Percentiles rank a stretch among this genome's conserved stretches.
These are phyloP conservation scores for Dunaliella primolecta DNA, from an alignment of 139 green algal species.

Conservation along the genomic window DNA sequence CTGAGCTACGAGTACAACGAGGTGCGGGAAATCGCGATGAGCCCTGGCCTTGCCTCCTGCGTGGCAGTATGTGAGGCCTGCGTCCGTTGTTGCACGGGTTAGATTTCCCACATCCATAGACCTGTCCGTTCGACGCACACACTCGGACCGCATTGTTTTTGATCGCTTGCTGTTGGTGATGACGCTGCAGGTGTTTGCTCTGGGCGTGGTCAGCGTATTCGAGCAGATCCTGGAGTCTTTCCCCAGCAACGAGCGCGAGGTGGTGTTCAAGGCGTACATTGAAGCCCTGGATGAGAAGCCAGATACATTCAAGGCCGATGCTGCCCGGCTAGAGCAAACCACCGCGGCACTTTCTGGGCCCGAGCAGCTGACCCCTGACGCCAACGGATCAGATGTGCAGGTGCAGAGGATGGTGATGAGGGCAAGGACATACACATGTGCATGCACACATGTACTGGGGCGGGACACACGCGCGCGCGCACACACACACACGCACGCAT, in stretches of 20 bases:
- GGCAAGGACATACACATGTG: neutral
- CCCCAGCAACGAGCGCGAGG: constrained; percentile 29
- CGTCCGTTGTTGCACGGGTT: too few relatives aligned
- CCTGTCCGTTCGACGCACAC: too few relatives aligned
- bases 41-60: neutral
- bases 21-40: constrained; percentile 48
- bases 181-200: constrained; percentile 66
- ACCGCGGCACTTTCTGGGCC: constrained; percentile 39
- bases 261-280: constrained; percentile 80
- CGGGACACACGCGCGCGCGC: constrained; percentile 9
- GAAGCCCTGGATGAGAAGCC: constrained; percentile 74
- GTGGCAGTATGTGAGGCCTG: neutral
- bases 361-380: constrained; percentile 46
- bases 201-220: constrained; percentile 87
- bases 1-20: constrained; percentile 84
- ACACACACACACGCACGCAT: neutral
- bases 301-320: constrained; percentile 62
- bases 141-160: neutral
- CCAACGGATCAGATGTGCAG: constrained; percentile 55
- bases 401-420: constrained; percentile 9
- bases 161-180: too few relatives aligned
- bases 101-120: too few relatives aligned
- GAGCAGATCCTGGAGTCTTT: constrained; percentile 81
- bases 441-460: neutral
- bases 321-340: constrained; percentile 54